A percentile compares a stretch with the other conserved stretches of the same genome.
These are phyloP conservation scores for Meyerozyma elateridarum DNA, from an alignment of 1,139 yeast species.

Conservation along the genomic window DNA sequence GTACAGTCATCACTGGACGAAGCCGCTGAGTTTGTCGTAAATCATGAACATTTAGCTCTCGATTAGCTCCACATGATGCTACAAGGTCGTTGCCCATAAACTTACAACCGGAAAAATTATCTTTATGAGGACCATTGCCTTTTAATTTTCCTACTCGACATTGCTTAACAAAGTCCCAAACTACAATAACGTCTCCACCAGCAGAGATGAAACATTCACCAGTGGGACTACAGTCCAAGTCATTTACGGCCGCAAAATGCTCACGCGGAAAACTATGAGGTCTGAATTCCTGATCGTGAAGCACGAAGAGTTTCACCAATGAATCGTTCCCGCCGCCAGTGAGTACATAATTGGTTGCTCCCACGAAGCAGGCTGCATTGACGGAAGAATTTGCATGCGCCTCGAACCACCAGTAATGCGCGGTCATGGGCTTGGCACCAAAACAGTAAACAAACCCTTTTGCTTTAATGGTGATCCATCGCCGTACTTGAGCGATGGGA, in stretches of 20 bases:
- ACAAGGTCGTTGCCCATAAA: conserved; percentile 14
- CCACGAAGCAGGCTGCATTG: conserved; percentile 17
- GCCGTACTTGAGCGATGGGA: not conserved
- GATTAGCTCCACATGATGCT: conserved; percentile 24
- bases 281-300: conserved; percentile 8
- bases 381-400: conserved; percentile 17
- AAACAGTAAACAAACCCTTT: too few relatives aligned
- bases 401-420: conserved; percentile 3
- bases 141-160: conserved; percentile 8
- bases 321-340: conserved; percentile 24
- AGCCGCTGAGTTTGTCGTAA: conserved; percentile 10
- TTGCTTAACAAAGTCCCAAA: conserved; percentile 15
- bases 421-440: too few relatives aligned
- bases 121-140: conserved; percentile 10
- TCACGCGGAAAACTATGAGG: conserved; percentile 14
- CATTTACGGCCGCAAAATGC: conserved; percentile 17
- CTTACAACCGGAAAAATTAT: conserved; percentile 14
- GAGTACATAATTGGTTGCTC: conserved; percentile 17
- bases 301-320: conserved; percentile 15
- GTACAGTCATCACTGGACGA: conserved; percentile 14
- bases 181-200: conserved; percentile 10
- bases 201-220: conserved; percentile 12
- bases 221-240: conserved; percentile 12
- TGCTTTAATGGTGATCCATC: too few relatives aligned
- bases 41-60: conserved; percentile 19